Base-by-base conservation (phyloP, 2,329 filamentous ascomycete genomes). In the Bipolaris zeicola region DNA sequence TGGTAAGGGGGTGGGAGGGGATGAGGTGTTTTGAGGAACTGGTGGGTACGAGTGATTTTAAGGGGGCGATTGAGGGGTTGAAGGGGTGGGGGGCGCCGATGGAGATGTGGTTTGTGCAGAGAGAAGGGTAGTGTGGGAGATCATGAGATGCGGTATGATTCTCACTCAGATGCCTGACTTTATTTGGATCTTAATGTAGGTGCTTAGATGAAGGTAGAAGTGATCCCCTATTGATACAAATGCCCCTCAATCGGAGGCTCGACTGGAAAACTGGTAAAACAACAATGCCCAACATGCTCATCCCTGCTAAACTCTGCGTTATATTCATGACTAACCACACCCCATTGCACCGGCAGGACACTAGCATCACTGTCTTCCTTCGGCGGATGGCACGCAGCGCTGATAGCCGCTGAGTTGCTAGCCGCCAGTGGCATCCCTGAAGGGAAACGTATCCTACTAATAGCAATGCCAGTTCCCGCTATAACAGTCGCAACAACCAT, bases 371-470 rank as follows among this genome's bases (percentile, higher is more conserved):
- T 42, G 10, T 67, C 65, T 36, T 62, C 65, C 2, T 18, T 34
- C 0, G 52, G 45, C 2, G 60, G 55, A 57, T 74, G 72, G 14
- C 70, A 76, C 0, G 72, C 72, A 2, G 73, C 74, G 48, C 71
- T 73, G 18, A 76, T 77, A 0, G 67, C 72, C 14, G 66, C 69
- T 26, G 69, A 73, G 48, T 64, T 72, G 39, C 61, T 62, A 1
- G 58, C 51, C 4, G 67, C 68, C 5, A 76, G 20, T 1, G 73
- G 71, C 50, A 76, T 72, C 1, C 58, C 55, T 0, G 67, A 61
- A 6, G 62, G 60, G 20, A 66, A 67, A 6, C 51, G 52, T 11
- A 58, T 34, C 6, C 54, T 34, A 0, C 64, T 60, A 18, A 73
- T 34, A 0, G 36, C 31, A 5, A 66, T 6, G 11, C 62, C 54